phyloP scores from a whole-genome alignment of 257 asterid species.

The Przewalskia tangutica region DNA sequence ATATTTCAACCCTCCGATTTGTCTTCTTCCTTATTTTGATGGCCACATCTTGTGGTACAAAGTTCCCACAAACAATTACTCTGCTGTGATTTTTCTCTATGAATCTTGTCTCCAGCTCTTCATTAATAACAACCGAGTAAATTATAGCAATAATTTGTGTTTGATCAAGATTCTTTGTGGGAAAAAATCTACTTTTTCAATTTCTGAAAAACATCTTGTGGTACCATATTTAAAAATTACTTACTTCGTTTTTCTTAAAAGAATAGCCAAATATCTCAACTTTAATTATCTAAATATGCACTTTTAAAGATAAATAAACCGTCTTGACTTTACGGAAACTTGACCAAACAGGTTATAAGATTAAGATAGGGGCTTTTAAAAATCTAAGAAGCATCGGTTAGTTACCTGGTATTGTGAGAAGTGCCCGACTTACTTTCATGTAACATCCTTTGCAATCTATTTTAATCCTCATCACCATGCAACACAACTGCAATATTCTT shows the following conservation, averaged over 20 bases:
- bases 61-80: constrained; percentile 11
- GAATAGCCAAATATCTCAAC: too few relatives aligned
- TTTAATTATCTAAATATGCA: background rate
- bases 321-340: background rate
- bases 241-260: too few relatives aligned
- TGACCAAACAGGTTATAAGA: background rate
- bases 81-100: constrained; percentile 15
- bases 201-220: too few relatives aligned
- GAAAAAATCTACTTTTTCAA: too few relatives aligned
- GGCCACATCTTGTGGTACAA: constrained; percentile 14
- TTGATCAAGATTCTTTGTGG: background rate
- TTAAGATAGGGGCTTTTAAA: background rate
- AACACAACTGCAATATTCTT: background rate
- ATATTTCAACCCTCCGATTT: constrained; percentile 14
- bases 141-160: background rate
- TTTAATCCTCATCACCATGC: constrained; percentile 17
- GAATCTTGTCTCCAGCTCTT: constrained; percentile 6
- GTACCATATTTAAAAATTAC: too few relatives aligned
- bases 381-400: background rate
- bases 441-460: constrained; percentile 13
- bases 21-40: constrained; percentile 12
- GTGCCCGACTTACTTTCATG: constrained; percentile 9
- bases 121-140: background rate
- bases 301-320: too few relatives aligned
- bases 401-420: constrained; percentile 12